phyloP scores from a whole-genome alignment of 2,329 filamentous ascomycete genomes.

The Aureobasidium lini region DNA sequence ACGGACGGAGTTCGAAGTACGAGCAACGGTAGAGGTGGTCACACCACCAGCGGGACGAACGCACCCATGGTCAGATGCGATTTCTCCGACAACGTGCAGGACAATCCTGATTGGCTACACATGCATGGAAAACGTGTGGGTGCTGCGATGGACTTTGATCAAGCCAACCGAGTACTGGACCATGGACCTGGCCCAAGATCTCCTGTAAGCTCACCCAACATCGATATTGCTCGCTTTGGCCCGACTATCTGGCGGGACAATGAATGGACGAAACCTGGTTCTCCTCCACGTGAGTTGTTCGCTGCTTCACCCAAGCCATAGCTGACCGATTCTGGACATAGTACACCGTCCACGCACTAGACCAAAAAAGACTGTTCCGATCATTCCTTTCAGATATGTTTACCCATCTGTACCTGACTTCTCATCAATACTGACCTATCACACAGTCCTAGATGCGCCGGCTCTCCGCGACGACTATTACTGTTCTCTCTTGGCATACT shows the following conservation, averaged over 20 bases:
- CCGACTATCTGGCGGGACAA: constrained; percentile 32
- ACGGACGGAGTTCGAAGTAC: constrained; percentile 29
- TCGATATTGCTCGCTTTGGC: neutral
- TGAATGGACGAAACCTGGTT: constrained; percentile 29
- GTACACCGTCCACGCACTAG: constrained; percentile 24
- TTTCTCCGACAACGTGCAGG: constrained; percentile 39
- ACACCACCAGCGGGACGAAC: constrained; percentile 63
- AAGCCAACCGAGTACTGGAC: constrained; percentile 55
- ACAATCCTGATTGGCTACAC: constrained; percentile 54
- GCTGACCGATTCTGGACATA: constrained; percentile 16
- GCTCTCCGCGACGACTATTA: constrained; percentile 92
- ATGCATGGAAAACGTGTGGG: constrained; percentile 70
- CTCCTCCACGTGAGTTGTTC: constrained; percentile 16
- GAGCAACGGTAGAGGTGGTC: constrained; percentile 55
- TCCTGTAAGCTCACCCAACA: neutral
- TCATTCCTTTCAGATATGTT: constrained; percentile 68
- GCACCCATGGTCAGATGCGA: constrained; percentile 56
- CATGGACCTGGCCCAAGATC: neutral
- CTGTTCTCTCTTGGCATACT: constrained; percentile 85
- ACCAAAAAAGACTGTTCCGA: constrained; percentile 47
- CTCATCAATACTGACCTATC: constrained; percentile 26
- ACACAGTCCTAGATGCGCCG: constrained; percentile 77
- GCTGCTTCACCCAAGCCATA: neutral
- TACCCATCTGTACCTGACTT: neutral
- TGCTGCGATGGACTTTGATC: constrained; percentile 72